phyloP scores from a whole-genome alignment of 306 rosid species.

The Delonix regia region DNA sequence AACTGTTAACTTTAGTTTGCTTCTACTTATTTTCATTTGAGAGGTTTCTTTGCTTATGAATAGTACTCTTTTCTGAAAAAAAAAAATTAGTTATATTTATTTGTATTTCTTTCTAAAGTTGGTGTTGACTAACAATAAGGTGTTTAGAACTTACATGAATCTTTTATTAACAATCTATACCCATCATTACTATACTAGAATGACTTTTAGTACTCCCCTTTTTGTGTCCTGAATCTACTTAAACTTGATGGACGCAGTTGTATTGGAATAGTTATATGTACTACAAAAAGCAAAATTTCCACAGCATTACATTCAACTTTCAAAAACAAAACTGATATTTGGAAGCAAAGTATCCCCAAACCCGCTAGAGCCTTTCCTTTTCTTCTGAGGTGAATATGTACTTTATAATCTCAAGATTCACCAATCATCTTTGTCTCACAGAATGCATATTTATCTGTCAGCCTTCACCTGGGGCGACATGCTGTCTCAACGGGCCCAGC shows the following conservation, averaged over 20 bases:
- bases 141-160: too few species aligned
- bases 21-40: too few species aligned
- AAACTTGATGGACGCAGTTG: neutral
- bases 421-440: slow-evolving; percentile 30
- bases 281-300: slow-evolving; percentile 11
- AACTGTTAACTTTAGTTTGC: too few species aligned
- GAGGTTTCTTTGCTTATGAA: too few species aligned
- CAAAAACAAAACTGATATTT: slow-evolving; percentile 39
- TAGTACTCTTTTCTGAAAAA: too few species aligned
- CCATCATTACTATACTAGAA: neutral
- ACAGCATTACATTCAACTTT: slow-evolving; percentile 9
- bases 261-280: neutral
- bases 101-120: too few species aligned
- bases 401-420: slow-evolving; percentile 31
- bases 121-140: too few species aligned
- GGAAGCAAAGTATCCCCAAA: slow-evolving; percentile 34
- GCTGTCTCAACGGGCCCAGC: slow-evolving; percentile 55
- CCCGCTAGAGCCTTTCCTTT: slow-evolving; percentile 3
- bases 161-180: neutral
- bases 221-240: too few species aligned
- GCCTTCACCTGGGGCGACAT: slow-evolving; percentile 55
- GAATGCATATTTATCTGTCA: slow-evolving; percentile 1
- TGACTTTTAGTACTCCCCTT: neutral
- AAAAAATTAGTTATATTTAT: too few species aligned
- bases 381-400: slow-evolving; percentile 28